Base-by-base conservation (phyloP, 108 stramenopile genomes). In the Stephanodiscus triporus region DNA sequence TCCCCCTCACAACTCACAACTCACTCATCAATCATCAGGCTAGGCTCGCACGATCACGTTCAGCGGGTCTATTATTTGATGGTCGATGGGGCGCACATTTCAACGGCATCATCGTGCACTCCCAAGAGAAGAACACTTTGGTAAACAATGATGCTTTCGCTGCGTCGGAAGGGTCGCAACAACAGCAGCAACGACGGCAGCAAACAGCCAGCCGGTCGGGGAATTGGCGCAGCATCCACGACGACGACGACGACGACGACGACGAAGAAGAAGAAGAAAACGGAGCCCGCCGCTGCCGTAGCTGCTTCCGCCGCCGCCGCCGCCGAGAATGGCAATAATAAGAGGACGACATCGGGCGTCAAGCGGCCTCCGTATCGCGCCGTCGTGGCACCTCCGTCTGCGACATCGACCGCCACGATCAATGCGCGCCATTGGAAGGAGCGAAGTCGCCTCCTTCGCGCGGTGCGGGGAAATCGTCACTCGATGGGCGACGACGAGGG, bases 221-320 rank as follows among this genome's bases (percentile, higher is more conserved):
- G 6, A 13, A 13, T 13, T 9, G 30, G 27, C 56, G 27, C 4
- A 29, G 23, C 56, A 1, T 57, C 56, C 11, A 30, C 30, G 29
- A 11, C 4, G 13, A 29, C 10, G n/a, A 23, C 4, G 24, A 24
- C 26, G 55, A 8, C 11, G 55, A 55, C 26, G 55, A 55, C 14
- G 9, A 55, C 9, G 9, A 24, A 40, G 71, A 45, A 34, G 71
- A 61, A 56, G 59, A 59, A 6, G 61, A 51, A 49, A 53, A 60
- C 16, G 51, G 50, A 29, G 6, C 45, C 49, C 48, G 40, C 19
- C 45, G 43, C 16, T 17, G 40, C 19, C 45, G 43, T 16, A 0
- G 43, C 49, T 30, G 40, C 19, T 29, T 13, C 43, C 2, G 43
- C 14, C 43, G 43, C 43, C 16, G 11, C 43, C 13, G 43, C 43